A percentile compares a stretch with the other conserved stretches of the same genome.
Evolutionary conservation across 257 asterid species (phyloP).

Genomic region (Petrea volubilis): DNA sequence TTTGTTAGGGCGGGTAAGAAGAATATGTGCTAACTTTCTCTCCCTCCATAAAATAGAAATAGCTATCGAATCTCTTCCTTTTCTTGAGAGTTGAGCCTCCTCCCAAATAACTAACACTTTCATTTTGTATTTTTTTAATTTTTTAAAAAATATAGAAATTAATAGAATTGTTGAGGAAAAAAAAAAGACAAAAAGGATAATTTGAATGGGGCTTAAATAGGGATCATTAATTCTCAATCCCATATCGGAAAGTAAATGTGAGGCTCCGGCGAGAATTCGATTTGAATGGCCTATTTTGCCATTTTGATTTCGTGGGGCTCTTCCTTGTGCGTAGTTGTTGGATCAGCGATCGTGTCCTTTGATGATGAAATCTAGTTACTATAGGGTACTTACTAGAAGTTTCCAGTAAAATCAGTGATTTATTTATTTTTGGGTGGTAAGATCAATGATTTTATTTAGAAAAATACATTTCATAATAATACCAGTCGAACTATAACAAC

Average conservation of each 20-base stretch:
- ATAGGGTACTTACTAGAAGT: no score
- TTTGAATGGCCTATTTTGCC: neutral
- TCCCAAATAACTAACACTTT: neutral
- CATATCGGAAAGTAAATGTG: no score
- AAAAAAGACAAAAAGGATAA: neutral
- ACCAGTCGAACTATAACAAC: no score
- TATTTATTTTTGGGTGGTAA: no score
- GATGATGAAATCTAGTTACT: neutral
- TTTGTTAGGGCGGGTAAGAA: constrained; percentile 4
- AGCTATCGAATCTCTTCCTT: constrained; percentile 20
- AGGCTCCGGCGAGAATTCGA: no score
- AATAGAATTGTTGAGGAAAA: no score
- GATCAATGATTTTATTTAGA: no score
- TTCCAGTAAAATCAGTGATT: no score
- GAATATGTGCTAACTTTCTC: constrained; percentile 11
- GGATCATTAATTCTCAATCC: neutral
- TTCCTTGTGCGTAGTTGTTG: neutral
- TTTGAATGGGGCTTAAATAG: neutral
- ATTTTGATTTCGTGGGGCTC: neutral
- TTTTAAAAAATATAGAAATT: neutral
- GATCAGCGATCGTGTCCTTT: neutral
- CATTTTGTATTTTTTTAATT: neutral
- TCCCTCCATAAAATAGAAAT: neutral
- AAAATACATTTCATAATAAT: no score
- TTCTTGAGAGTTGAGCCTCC: constrained; percentile 32